These are phyloP conservation scores for Castanospermum australe DNA, from an alignment of 306 rosid species.

Conservation along the genomic window DNA sequence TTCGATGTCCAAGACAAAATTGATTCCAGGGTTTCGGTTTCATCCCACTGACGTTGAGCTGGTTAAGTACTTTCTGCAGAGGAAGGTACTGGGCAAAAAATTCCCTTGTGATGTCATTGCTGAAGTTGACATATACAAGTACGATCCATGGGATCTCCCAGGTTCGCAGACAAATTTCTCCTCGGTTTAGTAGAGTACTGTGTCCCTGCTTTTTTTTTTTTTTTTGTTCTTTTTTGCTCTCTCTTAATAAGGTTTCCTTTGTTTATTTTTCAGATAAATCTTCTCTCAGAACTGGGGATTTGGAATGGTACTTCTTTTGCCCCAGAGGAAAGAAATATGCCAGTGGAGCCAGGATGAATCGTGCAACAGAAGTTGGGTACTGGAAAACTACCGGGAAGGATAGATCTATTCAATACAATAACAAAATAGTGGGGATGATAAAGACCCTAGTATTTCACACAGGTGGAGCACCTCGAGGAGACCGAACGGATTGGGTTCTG, in stretches of 20 bases:
- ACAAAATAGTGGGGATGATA: constrained; percentile 55
- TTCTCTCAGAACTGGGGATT: constrained; percentile 51
- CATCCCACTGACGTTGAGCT: constrained; percentile 86
- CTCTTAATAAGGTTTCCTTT: neutral
- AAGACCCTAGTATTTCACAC: constrained; percentile 70
- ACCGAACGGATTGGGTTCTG: constrained; percentile 86
- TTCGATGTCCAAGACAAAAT: constrained; percentile 29
- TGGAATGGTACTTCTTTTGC: constrained; percentile 80
- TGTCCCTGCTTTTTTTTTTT: neutral
- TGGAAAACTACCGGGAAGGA: constrained; percentile 95
- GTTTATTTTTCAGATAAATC: constrained; percentile 48
- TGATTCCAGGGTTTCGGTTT: constrained; percentile 84
- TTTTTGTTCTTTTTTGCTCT: neutral
- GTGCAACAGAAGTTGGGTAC: constrained; percentile 62
- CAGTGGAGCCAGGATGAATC: constrained; percentile 65
- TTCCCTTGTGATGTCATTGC: constrained; percentile 38
- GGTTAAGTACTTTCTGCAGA: constrained; percentile 59
- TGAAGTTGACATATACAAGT: constrained; percentile 72
- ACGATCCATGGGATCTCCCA: constrained; percentile 84
- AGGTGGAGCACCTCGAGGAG: constrained; percentile 56
- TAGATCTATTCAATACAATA: constrained; percentile 33
- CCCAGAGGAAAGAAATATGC: constrained; percentile 62
- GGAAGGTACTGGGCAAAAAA: constrained; percentile 51
- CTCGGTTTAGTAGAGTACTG: neutral
- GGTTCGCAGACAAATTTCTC: constrained; percentile 40